phyloP scores from a whole-genome alignment of 2,329 filamentous ascomycete genomes.

The Exophiala dermatitidis region DNA sequence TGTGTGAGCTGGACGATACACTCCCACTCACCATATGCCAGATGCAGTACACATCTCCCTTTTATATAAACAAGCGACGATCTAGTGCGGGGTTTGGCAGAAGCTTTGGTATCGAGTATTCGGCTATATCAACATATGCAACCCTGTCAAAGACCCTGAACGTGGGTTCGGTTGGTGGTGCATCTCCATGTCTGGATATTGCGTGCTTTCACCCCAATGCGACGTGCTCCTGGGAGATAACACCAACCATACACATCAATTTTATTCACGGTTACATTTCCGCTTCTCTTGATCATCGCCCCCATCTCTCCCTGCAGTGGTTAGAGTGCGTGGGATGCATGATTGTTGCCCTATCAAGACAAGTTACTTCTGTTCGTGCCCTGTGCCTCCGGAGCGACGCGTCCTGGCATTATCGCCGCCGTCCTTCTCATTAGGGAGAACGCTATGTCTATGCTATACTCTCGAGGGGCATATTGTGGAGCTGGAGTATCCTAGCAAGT shows the following conservation, averaged over 20 bases:
- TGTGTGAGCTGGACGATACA: no score
- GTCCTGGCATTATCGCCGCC: not conserved
- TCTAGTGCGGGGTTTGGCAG: not conserved
- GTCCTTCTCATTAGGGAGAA: not conserved
- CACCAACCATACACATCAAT: not conserved
- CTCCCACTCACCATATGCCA: no score
- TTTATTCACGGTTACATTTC: not conserved
- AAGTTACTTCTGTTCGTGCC: no score
- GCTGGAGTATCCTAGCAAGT: not conserved
- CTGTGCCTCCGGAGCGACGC: no score
- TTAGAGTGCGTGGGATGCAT: no score
- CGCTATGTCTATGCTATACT: not conserved
- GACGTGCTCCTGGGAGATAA: not conserved
- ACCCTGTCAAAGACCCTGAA: not conserved
- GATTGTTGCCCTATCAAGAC: no score
- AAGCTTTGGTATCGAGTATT: not conserved
- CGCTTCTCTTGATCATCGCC: no score
- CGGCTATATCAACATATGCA: not conserved
- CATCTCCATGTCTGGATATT: not conserved
- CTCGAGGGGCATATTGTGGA: not conserved
- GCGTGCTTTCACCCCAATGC: conserved; percentile 7
- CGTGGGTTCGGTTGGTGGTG: not conserved
- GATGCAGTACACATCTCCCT: not conserved
- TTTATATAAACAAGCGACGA: not conserved
- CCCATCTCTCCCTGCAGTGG: no score